phyloP scores from a whole-genome alignment of 1,284 basidiomycete species.

The Phlebopus sp. region DNA sequence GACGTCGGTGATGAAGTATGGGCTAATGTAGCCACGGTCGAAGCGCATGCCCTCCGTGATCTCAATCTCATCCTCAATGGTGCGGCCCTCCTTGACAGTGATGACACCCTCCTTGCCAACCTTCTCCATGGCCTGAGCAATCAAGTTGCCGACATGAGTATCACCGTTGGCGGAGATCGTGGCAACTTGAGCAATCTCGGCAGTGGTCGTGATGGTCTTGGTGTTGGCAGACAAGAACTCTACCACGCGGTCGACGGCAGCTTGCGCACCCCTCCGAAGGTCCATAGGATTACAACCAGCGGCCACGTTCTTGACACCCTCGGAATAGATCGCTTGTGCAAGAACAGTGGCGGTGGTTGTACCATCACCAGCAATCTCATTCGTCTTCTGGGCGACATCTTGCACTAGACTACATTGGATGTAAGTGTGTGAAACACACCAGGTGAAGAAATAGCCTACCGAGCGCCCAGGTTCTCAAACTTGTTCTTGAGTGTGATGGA shows the following conservation, averaged over 20 bases:
- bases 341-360: slow-evolving; percentile 98
- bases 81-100: slow-evolving; percentile 98
- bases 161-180: slow-evolving; percentile 99
- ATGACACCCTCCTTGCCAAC: slow-evolving; percentile 99
- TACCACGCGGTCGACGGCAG: slow-evolving; percentile 94
- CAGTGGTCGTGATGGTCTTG: slow-evolving; percentile 93
- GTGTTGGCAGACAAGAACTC: slow-evolving; percentile 89
- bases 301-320: slow-evolving; percentile 99
- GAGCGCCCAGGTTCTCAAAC: slow-evolving; percentile 98
- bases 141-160: slow-evolving; percentile 89
- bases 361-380: slow-evolving; percentile 97
- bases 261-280: slow-evolving; percentile 93
- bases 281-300: slow-evolving; percentile 99
- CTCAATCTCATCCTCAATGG: slow-evolving; percentile 98
- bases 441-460: slow-evolving; percentile 50
- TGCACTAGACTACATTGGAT: slow-evolving; percentile 71
- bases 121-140: slow-evolving; percentile 99
- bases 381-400: slow-evolving; percentile 95
- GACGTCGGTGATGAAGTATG: slow-evolving; percentile 99
- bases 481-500: slow-evolving; percentile 94
- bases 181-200: slow-evolving; percentile 97
- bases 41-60: slow-evolving; percentile 99
- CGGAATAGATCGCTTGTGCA: slow-evolving; percentile 94
- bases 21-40: slow-evolving; percentile 98
- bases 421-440: slow-evolving; percentile 1